Evolutionary conservation across 331 rosid genomes (phyloP), one percentile per base, ranked within the genome.

Genomic region (Quercus phellos): DNA sequence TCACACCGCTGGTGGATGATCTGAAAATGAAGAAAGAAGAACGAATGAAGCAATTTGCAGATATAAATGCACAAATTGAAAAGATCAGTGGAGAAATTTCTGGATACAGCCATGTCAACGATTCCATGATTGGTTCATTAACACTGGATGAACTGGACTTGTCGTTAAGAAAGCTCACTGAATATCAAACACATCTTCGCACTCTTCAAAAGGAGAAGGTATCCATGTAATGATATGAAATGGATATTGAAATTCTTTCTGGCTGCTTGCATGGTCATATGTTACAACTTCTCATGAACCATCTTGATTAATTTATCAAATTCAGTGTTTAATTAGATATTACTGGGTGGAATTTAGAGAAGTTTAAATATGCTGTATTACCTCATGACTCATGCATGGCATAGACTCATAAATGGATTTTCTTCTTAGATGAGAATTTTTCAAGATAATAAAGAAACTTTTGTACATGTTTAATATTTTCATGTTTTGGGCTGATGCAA

Each of bases 161-260:
- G 80, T 94, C 99, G 0, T 81, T 86, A 68, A 88, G 99, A 86
- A 92, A 90, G 89, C 93, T 94, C 9, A 92, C 85, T 74, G 99
- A 94, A 73, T 89, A 84, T 83, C 97, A 91, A 87, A 85, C 84
- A 9, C 94, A 86, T 81, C 96, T 94, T 42, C 91, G 83, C 67
- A 32, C 84, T 75, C 92, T 94, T 81, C 97, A 94, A 83, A 94
- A 90, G 82, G 97, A 94, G 84, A 94, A 94, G 97, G 99, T 92
- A 82, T 21, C 58, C 4, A 59, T 75, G 72, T 83, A n/a, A 51
- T 76, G 38, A 67, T 51, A 56, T 43, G 54, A 56, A 74, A 27
- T 76, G 43, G 51, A 2, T 34, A 59, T 79, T 29, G 70, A 74
- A 18, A 35, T 72, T 72, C 60, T 43, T 14, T 55, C 21, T 35